Evolutionary conservation across 495 filamentous ascomycete species (phyloP).

Genomic region (Penicillium odoratum): DNA sequence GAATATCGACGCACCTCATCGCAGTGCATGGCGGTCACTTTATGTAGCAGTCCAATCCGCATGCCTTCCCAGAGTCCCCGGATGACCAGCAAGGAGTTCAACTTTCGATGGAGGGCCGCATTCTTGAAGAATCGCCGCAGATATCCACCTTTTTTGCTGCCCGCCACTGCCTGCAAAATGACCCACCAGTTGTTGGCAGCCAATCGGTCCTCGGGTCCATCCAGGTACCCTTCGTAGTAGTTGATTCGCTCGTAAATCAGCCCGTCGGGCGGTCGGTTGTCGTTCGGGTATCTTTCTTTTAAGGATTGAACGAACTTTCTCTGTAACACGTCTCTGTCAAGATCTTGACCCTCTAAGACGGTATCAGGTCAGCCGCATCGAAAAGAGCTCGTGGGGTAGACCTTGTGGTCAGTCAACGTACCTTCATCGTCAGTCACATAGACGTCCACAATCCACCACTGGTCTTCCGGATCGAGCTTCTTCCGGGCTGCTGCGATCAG

Average conservation of each 20-base stretch:
- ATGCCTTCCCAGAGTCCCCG: constrained; percentile 13
- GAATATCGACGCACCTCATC: constrained; percentile 14
- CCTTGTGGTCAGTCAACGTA: not conserved
- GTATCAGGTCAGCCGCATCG: not conserved
- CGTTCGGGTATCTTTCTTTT: constrained; percentile 12
- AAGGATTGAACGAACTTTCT: constrained; percentile 8
- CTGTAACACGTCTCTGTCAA: not conserved
- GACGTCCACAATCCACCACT: constrained; percentile 19
- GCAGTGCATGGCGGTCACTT: constrained; percentile 15
- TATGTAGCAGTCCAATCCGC: constrained; percentile 16
- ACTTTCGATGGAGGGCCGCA: not conserved
- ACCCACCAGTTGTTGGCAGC: constrained; percentile 15
- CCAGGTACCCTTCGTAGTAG: constrained; percentile 15
- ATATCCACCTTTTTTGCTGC: constrained; percentile 11
- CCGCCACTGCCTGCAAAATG: not conserved
- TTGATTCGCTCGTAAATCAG: constrained; percentile 18
- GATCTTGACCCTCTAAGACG: not conserved
- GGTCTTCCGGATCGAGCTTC: not conserved
- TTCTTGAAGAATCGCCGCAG: constrained; percentile 8
- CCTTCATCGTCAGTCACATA: constrained; percentile 11
- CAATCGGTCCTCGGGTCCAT: not conserved
- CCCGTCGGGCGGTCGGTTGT: constrained; percentile 10
- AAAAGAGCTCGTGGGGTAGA: not conserved
- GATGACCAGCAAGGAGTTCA: constrained; percentile 10
- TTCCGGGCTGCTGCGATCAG: constrained; percentile 8